These are phyloP conservation scores for Sedum album DNA, from an alignment of 164 flowering plant species.

Conservation along the genomic window DNA sequence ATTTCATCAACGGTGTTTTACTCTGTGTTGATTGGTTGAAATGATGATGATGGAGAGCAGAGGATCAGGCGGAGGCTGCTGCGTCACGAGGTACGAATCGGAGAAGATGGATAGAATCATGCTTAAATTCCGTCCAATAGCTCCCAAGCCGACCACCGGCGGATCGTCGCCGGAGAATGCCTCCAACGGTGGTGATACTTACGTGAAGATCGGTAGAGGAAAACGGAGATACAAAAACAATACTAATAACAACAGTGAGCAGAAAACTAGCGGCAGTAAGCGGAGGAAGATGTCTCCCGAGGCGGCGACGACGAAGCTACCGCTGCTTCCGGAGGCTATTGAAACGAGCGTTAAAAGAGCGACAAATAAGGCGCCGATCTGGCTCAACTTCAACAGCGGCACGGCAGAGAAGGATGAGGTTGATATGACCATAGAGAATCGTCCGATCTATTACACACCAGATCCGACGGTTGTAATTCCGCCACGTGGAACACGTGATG, in stretches of 20 bases:
- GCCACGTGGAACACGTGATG: neutral
- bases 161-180: constrained; percentile 3
- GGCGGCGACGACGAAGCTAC: neutral
- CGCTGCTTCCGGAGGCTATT: neutral
- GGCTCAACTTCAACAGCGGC: constrained; percentile 6
- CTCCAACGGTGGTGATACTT: neutral
- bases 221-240: constrained; percentile 31
- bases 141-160: constrained; percentile 17
- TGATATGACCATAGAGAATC: neutral
- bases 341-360: no score
- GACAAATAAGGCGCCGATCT: constrained; percentile 7
- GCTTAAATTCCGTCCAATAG: constrained; percentile 30
- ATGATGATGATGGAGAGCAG: neutral
- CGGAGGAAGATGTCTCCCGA: neutral
- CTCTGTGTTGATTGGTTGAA: neutral
- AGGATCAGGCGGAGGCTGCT: constrained; percentile 11
- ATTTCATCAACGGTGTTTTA: neutral
- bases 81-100: constrained; percentile 10
- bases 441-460: neutral
- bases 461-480: constrained; percentile 10
- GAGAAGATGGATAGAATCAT: constrained; percentile 16
- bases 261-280: neutral
- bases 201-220: constrained; percentile 10
- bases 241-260: neutral
- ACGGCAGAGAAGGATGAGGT: constrained; percentile 2